Evolutionary conservation across 352 stramenopile genomes (phyloP), one percentile per base, ranked within the genome.

Genomic region (Globisporangium recalcitrans): DNA sequence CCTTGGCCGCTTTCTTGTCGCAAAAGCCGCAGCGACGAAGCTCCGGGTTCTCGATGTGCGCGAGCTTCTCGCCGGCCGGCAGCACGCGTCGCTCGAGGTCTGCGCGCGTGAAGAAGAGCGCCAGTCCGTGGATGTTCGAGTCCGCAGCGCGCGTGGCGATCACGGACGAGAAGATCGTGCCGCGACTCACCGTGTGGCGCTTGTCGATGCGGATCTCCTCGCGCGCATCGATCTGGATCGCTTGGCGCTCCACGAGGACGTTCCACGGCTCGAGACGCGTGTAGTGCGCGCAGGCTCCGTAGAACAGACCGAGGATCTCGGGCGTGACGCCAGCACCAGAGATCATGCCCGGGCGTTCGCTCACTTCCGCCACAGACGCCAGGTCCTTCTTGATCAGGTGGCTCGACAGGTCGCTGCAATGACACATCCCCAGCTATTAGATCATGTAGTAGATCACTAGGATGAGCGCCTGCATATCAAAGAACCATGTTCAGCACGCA

Each of bases 301-400:
- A 90, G 62, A 88, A 93, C 3, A 64, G 70, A 7, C 67, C 62
- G 3, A 93, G 68, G n/a, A 79, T 58, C 65, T 90, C 75, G 5
- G 75, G 58, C 7, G 80, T 90, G 24, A 91, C 62, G 10, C 79
- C 79, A 66, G 67, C 57, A 0, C 80, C 78, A 14, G 79, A 85
- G 38, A 82, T 69, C 48, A 89, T 62, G 0, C 85, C 85, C 3
- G 82, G 70, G 31, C 84, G 82, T 59, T 89, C 80, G 59, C 82
- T 93, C 38, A 92, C 80, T 63, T 90, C 78, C 6, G 81, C 82
- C 9, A 92, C 81, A 0, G 78, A 88, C 1, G 85, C 85, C 38
- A 95, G 59, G 31, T 95, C 85, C n/a, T 95, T 95, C 16, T 78
- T 71, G 19, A 95, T 77, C 27, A 95, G 68, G 47, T 95, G 84